phyloP scores from a whole-genome alignment of 202 grass and related monocot species.

The Alloteropsis angusta region DNA sequence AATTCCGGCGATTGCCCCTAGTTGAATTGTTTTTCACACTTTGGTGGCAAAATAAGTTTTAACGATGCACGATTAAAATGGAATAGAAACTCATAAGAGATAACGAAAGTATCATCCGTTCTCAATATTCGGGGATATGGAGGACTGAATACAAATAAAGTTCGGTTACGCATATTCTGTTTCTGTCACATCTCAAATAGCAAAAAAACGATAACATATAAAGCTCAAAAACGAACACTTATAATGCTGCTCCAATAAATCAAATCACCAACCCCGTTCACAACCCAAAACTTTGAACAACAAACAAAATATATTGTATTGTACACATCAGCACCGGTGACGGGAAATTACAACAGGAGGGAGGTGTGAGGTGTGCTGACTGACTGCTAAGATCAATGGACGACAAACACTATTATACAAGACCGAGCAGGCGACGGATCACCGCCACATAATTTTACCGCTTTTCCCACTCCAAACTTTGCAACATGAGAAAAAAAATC shows the following conservation, averaged over 20 bases:
- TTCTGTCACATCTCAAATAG: not conserved
- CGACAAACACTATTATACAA: constrained; percentile 28
- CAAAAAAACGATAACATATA: not conserved
- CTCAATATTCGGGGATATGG: not conserved
- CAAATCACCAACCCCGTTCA: not conserved
- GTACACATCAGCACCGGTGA: constrained; percentile 29
- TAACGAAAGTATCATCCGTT: not conserved
- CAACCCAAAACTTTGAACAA: constrained; percentile 26
- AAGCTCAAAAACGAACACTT: not conserved
- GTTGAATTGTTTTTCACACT: not conserved
- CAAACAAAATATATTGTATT: constrained; percentile 12
- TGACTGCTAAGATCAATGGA: not conserved
- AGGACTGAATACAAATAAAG: not conserved
- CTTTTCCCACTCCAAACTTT: constrained; percentile 16
- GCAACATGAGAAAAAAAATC: constrained; percentile 25
- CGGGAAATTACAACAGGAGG: constrained; percentile 21
- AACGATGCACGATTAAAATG: not conserved
- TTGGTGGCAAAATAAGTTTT: not conserved
- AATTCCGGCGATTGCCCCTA: too few species aligned
- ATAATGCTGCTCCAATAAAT: constrained; percentile 8
- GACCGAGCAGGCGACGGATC: not conserved
- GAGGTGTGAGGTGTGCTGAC: not conserved
- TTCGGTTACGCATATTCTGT: not conserved
- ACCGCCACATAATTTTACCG: not conserved
- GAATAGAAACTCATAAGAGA: not conserved